Conservation (phyloP, 1,284 basidiomycete genomes). For the Boletellus deceptivus region DNA sequence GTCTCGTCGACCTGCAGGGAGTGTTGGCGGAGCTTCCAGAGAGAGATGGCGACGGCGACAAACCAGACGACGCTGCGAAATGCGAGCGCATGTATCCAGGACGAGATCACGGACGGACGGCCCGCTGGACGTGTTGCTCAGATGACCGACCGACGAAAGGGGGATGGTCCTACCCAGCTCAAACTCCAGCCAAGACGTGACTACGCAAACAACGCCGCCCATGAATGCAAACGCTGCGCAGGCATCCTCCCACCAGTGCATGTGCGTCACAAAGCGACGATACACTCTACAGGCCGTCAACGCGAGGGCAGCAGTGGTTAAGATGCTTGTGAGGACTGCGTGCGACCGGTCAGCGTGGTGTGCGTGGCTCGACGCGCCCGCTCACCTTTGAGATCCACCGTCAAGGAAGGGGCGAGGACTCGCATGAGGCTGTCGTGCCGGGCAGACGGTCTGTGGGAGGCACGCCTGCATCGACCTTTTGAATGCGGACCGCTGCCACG, state of each 20-base stretch:
- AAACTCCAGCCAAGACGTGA: conserved; percentile 13
- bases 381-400: conserved; percentile 17
- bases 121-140: conserved; percentile 7
- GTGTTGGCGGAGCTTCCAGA: neutral
- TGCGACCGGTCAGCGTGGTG: neutral
- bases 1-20: conserved; percentile 15
- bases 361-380: neutral
- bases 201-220: conserved; percentile 8
- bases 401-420: neutral
- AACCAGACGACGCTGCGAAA: conserved; percentile 19
- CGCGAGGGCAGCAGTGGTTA: conserved; percentile 8
- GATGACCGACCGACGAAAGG: neutral
- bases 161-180: conserved; percentile 6
- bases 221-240: conserved; percentile 11
- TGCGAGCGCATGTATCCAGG: conserved; percentile 19
- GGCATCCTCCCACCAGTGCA: conserved; percentile 23
- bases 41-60: conserved; percentile 1
- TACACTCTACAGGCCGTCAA: conserved; percentile 11
- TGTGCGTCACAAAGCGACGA: conserved; percentile 2
- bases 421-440: neutral
- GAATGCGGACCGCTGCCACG: neutral
- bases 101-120: conserved; percentile 4
- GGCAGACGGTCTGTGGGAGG: too few relatives aligned
- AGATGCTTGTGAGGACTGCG: conserved; percentile 16
- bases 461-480: conserved; percentile 1